These are phyloP conservation scores for Kingdonia uniflora DNA, from an alignment of 164 flowering plant genomes.

Conservation along the genomic window DNA sequence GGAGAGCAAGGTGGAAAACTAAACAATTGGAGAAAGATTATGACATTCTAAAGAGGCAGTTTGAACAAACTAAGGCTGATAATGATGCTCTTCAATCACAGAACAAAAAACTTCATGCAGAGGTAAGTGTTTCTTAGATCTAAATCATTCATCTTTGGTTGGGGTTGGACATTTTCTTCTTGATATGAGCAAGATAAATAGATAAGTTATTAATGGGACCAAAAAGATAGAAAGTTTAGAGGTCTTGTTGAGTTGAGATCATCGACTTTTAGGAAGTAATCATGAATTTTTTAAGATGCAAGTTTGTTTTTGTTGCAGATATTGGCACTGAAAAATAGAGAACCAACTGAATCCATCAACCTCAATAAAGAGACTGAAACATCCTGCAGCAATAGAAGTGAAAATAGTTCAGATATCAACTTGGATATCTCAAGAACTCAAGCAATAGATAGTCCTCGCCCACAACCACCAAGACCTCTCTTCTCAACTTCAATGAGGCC, in stretches of 20 bases:
- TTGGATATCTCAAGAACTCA: constrained; percentile 64
- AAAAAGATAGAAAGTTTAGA: too few relatives aligned
- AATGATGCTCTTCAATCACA: constrained; percentile 65
- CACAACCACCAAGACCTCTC: constrained; percentile 24
- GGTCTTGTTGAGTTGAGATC: too few relatives aligned
- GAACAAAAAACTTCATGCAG: constrained; percentile 63
- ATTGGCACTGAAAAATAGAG: constrained; percentile 61
- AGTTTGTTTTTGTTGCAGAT: constrained; percentile 35
- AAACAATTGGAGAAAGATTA: constrained; percentile 86
- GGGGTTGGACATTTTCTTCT: too few relatives aligned
- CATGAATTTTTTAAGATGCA: background rate
- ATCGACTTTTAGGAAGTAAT: background rate
- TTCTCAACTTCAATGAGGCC: constrained; percentile 37
- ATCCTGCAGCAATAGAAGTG: constrained; percentile 82
- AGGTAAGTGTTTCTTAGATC: constrained; percentile 30
- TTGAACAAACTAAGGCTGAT: constrained; percentile 59
- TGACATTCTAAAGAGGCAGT: constrained; percentile 61
- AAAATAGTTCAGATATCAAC: constrained; percentile 78
- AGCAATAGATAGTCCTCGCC: constrained; percentile 50
- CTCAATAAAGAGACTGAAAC: constrained; percentile 96
- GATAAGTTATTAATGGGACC: too few relatives aligned
- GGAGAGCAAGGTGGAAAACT: constrained; percentile 93
- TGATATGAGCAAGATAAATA: too few relatives aligned
- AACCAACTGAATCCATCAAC: constrained; percentile 73
- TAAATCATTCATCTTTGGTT: background rate